Base-by-base conservation (phyloP, 106 monocot species). In the Ottelia alismoides region DNA sequence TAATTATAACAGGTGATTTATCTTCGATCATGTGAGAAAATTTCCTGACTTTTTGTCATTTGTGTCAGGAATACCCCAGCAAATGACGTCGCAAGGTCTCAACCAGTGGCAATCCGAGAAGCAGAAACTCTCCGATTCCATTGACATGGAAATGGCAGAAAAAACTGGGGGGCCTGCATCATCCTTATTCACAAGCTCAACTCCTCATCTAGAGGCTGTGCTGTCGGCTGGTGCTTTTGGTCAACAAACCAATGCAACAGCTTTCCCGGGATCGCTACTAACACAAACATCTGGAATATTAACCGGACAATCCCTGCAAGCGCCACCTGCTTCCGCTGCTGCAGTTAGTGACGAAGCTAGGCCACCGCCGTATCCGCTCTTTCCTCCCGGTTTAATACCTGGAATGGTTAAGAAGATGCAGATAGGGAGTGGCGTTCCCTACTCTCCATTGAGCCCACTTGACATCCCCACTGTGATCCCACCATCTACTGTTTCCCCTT, bases 401-500 rank as follows among this genome's bases (percentile, higher is more conserved):
- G 90, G 90, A n/a, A n/a, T n/a, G n/a, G n/a, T n/a, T n/a, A n/a
- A n/a, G n/a, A n/a, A n/a, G n/a, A n/a, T n/a, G n/a, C 90, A 90
- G 46, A 78, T 90, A 9, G 90, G 90, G 28, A 84, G 84, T 25
- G 90, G 90, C 20, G 90, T 90, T 2, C 90, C 90, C 2, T 90
- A 90, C 72, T 90, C 90, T 5, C 81, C 90, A 9, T 47, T 90
- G 61, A 84, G 79, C 68, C 90, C 90, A 12, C 80, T 84, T 22
- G 90, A 90, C 56, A 90, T 90, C 28, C 90, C 90, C n/a, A 84
- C 90, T 1, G 57, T 81, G 44, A 90, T 90, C 45, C 84, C 90
- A 6, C 90, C 90, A 40, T 84, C 90, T 4, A 74, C 74, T 31
- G 62, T 75, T 4, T 30, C 80, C 11, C 77, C 69, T n/a, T n/a